phyloP scores from a whole-genome alignment of 257 asterid species.

The Solanum neorickii region DNA sequence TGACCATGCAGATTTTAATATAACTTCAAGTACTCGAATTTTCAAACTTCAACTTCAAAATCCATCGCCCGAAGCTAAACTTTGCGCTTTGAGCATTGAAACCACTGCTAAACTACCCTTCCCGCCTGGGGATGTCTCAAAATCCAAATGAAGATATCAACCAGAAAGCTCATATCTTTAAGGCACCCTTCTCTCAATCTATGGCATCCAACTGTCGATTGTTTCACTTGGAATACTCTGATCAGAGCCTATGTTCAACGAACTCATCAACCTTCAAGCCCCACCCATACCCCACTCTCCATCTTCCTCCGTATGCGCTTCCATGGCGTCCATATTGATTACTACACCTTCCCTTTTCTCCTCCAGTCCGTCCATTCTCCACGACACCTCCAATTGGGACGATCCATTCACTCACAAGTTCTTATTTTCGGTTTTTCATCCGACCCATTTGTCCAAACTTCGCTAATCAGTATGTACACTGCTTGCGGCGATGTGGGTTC shows the following conservation, averaged over 20 bases:
- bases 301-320: slow-evolving; percentile 6
- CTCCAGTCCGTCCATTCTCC: slow-evolving; percentile 5
- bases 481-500: neutral
- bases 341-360: slow-evolving; percentile 14
- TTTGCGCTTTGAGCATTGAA: neutral
- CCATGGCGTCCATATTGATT: slow-evolving; percentile 1
- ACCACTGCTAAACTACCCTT: neutral
- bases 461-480: slow-evolving; percentile 5
- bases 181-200: slow-evolving; percentile 8
- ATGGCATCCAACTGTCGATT: slow-evolving; percentile 1
- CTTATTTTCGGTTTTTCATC: neutral
- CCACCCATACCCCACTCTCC: slow-evolving; percentile 1
- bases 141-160: neutral
- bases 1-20: neutral
- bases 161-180: neutral
- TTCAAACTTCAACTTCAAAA: too few relatives aligned
- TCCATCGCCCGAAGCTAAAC: neutral
- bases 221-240: slow-evolving; percentile 9
- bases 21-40: too few relatives aligned
- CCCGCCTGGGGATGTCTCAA: neutral
- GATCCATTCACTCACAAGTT: neutral
- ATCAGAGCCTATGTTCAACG: slow-evolving; percentile 4
- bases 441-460: slow-evolving; percentile 2
- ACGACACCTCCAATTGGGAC: neutral
- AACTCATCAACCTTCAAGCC: neutral